Percentiles rank a stretch among this genome's conserved stretches.
phyloP scores from a whole-genome alignment of 202 grass and related monocot genomes.

The Dendrocalamus latiflorus region DNA sequence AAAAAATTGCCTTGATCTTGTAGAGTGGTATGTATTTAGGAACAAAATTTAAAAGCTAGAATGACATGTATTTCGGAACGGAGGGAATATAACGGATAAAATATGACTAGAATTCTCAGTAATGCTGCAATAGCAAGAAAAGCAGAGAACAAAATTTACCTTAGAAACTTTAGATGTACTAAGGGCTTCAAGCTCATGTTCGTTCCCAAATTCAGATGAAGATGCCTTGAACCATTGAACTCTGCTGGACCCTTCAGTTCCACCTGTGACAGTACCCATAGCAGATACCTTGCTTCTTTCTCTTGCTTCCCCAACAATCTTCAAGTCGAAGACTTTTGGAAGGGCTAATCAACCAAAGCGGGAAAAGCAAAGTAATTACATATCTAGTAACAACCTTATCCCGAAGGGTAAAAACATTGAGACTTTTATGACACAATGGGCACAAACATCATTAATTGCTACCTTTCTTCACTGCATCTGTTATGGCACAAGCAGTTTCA shows the following conservation, averaged over 20 bases:
- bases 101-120: background rate
- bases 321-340: slow-evolving; percentile 80
- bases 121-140: slow-evolving; percentile 1
- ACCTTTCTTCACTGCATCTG: slow-evolving; percentile 87
- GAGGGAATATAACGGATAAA: background rate
- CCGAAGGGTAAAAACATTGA: background rate
- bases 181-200: slow-evolving; percentile 75
- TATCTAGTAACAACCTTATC: slow-evolving; percentile 8
- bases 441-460: slow-evolving; percentile 26
- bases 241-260: slow-evolving; percentile 69
- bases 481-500: slow-evolving; percentile 52
- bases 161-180: slow-evolving; percentile 83
- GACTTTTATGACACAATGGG: slow-evolving; percentile 1
- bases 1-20: too few species aligned
- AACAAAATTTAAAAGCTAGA: too few species aligned
- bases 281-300: slow-evolving; percentile 86
- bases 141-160: slow-evolving; percentile 41
- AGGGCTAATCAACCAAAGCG: slow-evolving; percentile 49
- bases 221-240: slow-evolving; percentile 94
- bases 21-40: too few species aligned
- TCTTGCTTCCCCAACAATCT: slow-evolving; percentile 70
- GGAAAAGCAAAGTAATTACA: slow-evolving; percentile 33
- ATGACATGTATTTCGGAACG: too few species aligned
- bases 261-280: slow-evolving; percentile 64
- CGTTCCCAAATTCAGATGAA: slow-evolving; percentile 51